Percentiles rank a stretch among this genome's conserved stretches.
phyloP scores from a whole-genome alignment of 2,329 filamentous ascomycete genomes.

The Penicillium decumbens region DNA sequence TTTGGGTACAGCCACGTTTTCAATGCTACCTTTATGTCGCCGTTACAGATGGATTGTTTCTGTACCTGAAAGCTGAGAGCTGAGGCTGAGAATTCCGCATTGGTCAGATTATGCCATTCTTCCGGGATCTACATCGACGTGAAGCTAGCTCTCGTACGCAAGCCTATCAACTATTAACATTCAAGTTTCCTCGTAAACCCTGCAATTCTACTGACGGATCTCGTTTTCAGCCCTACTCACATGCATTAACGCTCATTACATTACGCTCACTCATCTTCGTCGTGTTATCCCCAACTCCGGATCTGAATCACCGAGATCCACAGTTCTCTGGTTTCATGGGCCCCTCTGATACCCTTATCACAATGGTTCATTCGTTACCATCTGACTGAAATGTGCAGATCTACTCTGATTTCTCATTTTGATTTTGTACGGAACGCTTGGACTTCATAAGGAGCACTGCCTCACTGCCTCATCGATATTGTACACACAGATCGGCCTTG shows the following conservation, averaged over 20 bases:
- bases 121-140: background rate
- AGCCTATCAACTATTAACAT: too few species aligned
- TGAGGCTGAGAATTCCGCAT: background rate
- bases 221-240: background rate
- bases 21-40: slow-evolving; percentile 16
- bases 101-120: background rate
- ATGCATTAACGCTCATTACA: background rate
- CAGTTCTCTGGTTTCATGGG: background rate
- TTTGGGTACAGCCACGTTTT: background rate
- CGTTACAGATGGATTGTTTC: background rate
- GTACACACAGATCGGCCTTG: slow-evolving; percentile 10
- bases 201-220: background rate
- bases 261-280: background rate
- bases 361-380: background rate
- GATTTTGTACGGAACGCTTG: slow-evolving; percentile 14
- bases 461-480: slow-evolving; percentile 18
- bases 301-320: slow-evolving; percentile 15
- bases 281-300: background rate
- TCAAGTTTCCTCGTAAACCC: background rate
- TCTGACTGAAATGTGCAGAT: slow-evolving; percentile 16
- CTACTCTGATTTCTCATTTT: slow-evolving; percentile 2
- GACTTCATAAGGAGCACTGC: slow-evolving; percentile 16
- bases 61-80: background rate
- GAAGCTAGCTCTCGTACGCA: too few species aligned
- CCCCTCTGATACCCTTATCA: background rate